phyloP scores from a whole-genome alignment of 1,284 basidiomycete genomes.

The Termitomyces sp. region DNA sequence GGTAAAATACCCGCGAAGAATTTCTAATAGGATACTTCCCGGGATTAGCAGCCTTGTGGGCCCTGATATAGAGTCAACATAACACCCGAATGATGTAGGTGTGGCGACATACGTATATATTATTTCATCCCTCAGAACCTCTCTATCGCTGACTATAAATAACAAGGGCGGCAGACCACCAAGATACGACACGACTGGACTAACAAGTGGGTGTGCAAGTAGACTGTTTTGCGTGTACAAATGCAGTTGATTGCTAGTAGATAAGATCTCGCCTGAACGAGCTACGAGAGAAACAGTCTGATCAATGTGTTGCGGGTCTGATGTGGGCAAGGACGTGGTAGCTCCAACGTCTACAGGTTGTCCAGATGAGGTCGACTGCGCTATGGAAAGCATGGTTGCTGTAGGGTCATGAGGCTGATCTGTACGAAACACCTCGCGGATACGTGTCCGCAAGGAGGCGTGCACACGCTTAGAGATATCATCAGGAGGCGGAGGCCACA shows the following conservation, averaged over 20 bases:
- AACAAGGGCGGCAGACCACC: conserved; percentile 89
- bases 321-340: conserved; percentile 38
- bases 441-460: conserved; percentile 52
- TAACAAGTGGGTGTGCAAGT: conserved; percentile 82
- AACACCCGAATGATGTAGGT: background rate
- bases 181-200: conserved; percentile 78
- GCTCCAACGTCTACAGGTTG: conserved; percentile 39
- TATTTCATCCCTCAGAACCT: conserved; percentile 91
- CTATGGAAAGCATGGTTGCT: conserved; percentile 22
- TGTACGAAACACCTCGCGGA: conserved; percentile 52
- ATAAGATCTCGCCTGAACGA: conserved; percentile 45
- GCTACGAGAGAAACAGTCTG: conserved; percentile 42
- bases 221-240: conserved; percentile 87
- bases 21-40: conserved; percentile 65
- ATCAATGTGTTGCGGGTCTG: conserved; percentile 24
- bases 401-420: conserved; percentile 19
- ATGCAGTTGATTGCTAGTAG: conserved; percentile 74
- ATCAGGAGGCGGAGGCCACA: conserved; percentile 89
- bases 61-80: conserved; percentile 41
- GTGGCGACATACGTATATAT: conserved; percentile 68
- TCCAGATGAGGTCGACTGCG: conserved; percentile 8
- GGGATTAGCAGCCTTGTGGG: conserved; percentile 90
- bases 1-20: conserved; percentile 57
- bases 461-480: conserved; percentile 65
- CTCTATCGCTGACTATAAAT: conserved; percentile 84